Evolutionary conservation across 306 rosid species (phyloP).

Genomic region (Fragaria vesca): DNA sequence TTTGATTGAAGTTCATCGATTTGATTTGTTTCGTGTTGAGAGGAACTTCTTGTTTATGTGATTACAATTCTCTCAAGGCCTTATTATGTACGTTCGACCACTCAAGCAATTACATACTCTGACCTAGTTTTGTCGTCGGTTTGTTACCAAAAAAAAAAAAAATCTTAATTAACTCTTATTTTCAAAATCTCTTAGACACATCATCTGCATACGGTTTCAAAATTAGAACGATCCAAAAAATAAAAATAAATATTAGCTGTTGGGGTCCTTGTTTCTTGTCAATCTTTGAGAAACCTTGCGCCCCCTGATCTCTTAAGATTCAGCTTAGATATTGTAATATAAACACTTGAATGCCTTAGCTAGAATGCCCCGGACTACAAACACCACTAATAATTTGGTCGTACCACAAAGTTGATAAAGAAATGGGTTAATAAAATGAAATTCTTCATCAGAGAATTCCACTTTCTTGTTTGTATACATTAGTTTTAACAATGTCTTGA

Average conservation of each 20-base stretch:
- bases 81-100: too few species aligned
- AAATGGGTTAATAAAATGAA: neutral
- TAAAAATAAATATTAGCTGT: neutral
- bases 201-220: neutral
- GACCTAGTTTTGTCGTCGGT: too few species aligned
- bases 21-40: too few species aligned
- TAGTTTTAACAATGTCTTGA: constrained; percentile 16
- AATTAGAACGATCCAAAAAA: neutral
- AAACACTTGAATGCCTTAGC: neutral
- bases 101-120: too few species aligned
- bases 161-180: too few species aligned
- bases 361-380: neutral
- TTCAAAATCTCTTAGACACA: too few species aligned
- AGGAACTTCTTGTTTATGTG: too few species aligned
- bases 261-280: neutral
- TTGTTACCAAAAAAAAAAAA: too few species aligned
- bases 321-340: neutral
- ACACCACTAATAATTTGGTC: neutral
- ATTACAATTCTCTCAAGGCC: too few species aligned
- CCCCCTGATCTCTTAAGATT: neutral
- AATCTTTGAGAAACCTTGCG: neutral
- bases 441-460: neutral
- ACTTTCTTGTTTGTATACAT: neutral
- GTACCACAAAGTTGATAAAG: neutral
- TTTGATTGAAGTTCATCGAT: too few species aligned